Conservation (phyloP, 192 early-diverging fungal genomes). For the Podila minutissima region DNA sequence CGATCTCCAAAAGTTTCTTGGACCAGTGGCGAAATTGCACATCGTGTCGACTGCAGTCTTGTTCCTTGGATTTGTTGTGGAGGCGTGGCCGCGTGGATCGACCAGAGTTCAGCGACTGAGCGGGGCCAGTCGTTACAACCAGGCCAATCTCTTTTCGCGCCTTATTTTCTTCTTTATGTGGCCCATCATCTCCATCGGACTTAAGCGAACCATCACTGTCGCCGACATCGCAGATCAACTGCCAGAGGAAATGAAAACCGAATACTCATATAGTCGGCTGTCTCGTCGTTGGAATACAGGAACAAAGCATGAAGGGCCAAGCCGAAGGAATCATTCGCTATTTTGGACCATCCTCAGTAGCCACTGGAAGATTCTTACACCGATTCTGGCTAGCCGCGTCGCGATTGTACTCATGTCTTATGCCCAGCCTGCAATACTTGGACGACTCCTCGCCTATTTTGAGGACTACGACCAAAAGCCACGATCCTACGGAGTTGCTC, state of each 20-base stretch:
- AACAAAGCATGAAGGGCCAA: not conserved
- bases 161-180: slow-evolving; percentile 25
- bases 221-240: slow-evolving; percentile 14
- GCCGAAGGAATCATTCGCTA: not conserved
- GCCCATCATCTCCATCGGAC: slow-evolving; percentile 22
- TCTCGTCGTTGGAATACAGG: slow-evolving; percentile 1
- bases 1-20: too few relatives aligned
- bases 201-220: slow-evolving; percentile 6
- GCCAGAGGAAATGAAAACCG: slow-evolving; percentile 10
- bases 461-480: slow-evolving; percentile 36
- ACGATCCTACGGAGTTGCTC: slow-evolving; percentile 55
- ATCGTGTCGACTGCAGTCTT: too few relatives aligned
- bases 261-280: not conserved
- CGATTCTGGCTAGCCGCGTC: slow-evolving; percentile 20
- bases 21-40: too few relatives aligned
- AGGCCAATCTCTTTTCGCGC: not conserved
- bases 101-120: too few relatives aligned
- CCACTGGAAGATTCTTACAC: slow-evolving; percentile 2
- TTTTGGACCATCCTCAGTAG: slow-evolving; percentile 17
- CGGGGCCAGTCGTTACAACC: too few relatives aligned
- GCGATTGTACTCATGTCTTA: slow-evolving; percentile 26
- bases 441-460: slow-evolving; percentile 12
- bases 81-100: too few relatives aligned
- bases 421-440: slow-evolving; percentile 13
- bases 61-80: too few relatives aligned